Percentiles rank a stretch among this genome's conserved stretches.
Evolutionary conservation across 176 grass and related monocot genomes (phyloP).

Genomic region (Lolium rigidum): DNA sequence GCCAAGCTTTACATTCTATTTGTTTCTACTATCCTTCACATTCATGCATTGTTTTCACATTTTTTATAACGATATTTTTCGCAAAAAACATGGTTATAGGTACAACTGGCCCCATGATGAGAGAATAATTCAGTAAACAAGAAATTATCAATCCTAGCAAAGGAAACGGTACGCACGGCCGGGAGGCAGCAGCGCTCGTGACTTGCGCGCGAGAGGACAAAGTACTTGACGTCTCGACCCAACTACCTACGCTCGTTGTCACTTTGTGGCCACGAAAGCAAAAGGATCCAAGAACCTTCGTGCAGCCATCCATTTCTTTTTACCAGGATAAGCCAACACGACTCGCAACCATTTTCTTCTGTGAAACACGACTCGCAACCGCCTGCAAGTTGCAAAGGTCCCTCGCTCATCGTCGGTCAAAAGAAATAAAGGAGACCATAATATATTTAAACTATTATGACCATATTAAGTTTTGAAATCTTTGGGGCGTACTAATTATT

Average conservation of each 20-base stretch:
- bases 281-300: conserved; percentile 48
- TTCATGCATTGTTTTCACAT: too few relatives aligned
- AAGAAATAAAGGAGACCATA: too few relatives aligned
- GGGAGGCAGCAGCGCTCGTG: not conserved
- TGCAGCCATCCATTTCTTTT: conserved; percentile 37
- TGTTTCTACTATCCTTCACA: too few relatives aligned
- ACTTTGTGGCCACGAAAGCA: conserved; percentile 24
- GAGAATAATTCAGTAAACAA: not conserved
- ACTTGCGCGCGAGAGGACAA: conserved; percentile 1
- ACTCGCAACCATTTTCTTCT: not conserved
- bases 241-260: not conserved
- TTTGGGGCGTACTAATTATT: too few relatives aligned
- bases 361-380: not conserved
- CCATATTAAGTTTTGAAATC: too few relatives aligned
- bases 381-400: not conserved
- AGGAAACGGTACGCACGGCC: not conserved
- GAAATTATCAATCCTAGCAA: not conserved
- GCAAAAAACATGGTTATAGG: too few relatives aligned
- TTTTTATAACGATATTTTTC: too few relatives aligned
- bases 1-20: too few relatives aligned
- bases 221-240: not conserved
- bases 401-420: not conserved
- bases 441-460: too few relatives aligned
- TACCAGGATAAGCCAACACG: not conserved
- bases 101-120: too few relatives aligned